These are phyloP conservation scores for Penicillium sp. DNA, from an alignment of 2,329 filamentous ascomycete genomes.

Conservation along the genomic window DNA sequence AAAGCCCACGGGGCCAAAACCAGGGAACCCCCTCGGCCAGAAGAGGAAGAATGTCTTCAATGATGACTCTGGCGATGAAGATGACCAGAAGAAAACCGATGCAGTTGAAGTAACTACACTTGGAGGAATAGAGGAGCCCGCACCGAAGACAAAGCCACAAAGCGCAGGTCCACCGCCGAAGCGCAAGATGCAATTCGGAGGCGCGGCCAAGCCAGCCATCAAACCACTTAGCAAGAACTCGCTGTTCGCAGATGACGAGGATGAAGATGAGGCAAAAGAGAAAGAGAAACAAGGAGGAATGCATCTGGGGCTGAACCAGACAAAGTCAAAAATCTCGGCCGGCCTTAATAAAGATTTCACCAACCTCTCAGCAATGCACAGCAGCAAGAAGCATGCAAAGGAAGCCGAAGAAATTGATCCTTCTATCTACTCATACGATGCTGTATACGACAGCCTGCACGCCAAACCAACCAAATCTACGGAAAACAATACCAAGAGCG, in stretches of 20 bases:
- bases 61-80: slow-evolving; percentile 43
- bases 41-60: slow-evolving; percentile 53
- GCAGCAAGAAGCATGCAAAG: slow-evolving; percentile 46
- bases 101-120: slow-evolving; percentile 40
- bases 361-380: slow-evolving; percentile 50
- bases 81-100: slow-evolving; percentile 20
- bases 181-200: slow-evolving; percentile 35
- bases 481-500: slow-evolving; percentile 18
- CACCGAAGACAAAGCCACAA: slow-evolving; percentile 18
- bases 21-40: slow-evolving; percentile 35
- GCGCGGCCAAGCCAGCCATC: slow-evolving; percentile 25
- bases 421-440: slow-evolving; percentile 53
- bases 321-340: slow-evolving; percentile 15
- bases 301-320: slow-evolving; percentile 27
- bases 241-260: slow-evolving; percentile 40
- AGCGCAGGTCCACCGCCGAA: slow-evolving; percentile 30
- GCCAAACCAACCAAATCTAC: slow-evolving; percentile 35
- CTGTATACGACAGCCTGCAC: slow-evolving; percentile 51
- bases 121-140: slow-evolving; percentile 35
- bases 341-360: slow-evolving; percentile 36
- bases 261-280: slow-evolving; percentile 29
- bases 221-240: slow-evolving; percentile 39
- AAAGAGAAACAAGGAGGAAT: slow-evolving; percentile 20
- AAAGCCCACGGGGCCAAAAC: slow-evolving; percentile 28
- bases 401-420: slow-evolving; percentile 48